A percentile compares a stretch with the other conserved stretches of the same genome.
These are phyloP conservation scores for Parachlorella kessleri DNA, from an alignment of 139 green algal species.

Conservation along the genomic window DNA sequence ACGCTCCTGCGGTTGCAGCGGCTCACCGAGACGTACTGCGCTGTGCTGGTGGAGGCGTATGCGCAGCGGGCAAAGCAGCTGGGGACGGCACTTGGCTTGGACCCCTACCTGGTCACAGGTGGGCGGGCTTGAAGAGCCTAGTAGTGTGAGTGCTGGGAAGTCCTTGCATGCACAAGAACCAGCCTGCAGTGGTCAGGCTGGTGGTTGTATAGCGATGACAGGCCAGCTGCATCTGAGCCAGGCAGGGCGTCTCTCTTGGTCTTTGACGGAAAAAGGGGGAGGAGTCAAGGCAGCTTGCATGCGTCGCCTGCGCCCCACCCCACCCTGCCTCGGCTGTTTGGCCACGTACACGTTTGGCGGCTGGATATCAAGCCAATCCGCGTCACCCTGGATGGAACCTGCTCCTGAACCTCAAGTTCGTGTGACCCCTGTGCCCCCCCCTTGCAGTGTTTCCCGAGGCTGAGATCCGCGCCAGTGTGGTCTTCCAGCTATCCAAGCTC, in stretches of 20 bases:
- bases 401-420: not conserved
- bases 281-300: not conserved
- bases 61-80: slow-evolving; percentile 49
- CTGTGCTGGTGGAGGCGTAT: slow-evolving; percentile 68
- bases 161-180: too few relatives aligned
- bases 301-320: not conserved
- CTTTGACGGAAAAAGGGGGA: too few relatives aligned
- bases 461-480: slow-evolving; percentile 84
- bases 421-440: not conserved
- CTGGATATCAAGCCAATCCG: too few relatives aligned
- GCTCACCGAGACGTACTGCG: slow-evolving; percentile 75
- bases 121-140: too few relatives aligned
- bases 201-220: too few relatives aligned
- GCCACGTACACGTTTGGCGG: too few relatives aligned
- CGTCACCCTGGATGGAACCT: not conserved
- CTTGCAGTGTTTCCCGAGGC: slow-evolving; percentile 84
- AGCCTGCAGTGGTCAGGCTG: too few relatives aligned
- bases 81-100: slow-evolving; percentile 77
- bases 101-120: slow-evolving; percentile 28
- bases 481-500: slow-evolving; percentile 91
- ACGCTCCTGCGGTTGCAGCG: slow-evolving; percentile 82
- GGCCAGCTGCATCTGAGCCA: too few relatives aligned
- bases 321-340: too few relatives aligned
- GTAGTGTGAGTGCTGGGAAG: too few relatives aligned
- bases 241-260: too few relatives aligned